Evolutionary conservation across 2,329 filamentous ascomycete species (phyloP).

Genomic region (Fusarium mexicanum): DNA sequence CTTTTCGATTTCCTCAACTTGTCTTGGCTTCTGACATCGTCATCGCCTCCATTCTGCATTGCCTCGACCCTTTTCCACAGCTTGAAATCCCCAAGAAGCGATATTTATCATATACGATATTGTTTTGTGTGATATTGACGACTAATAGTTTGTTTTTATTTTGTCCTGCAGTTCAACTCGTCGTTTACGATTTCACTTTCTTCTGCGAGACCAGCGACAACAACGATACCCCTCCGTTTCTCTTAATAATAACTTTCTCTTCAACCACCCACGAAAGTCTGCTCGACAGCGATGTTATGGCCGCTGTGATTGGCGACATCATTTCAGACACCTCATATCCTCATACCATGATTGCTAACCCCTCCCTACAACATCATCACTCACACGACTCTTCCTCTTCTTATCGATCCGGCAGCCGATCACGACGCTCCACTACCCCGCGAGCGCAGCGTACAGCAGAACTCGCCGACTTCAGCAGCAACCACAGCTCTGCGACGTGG

Average conservation of each 20-base stretch:
- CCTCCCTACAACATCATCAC: slow-evolving; percentile 57
- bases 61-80: slow-evolving; percentile 4
- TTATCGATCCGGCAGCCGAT: slow-evolving; percentile 45
- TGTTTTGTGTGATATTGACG: slow-evolving; percentile 27
- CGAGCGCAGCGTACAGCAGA: slow-evolving; percentile 42
- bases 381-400: slow-evolving; percentile 52
- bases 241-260: slow-evolving; percentile 18
- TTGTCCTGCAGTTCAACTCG: slow-evolving; percentile 28
- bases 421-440: slow-evolving; percentile 44
- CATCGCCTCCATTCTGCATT: slow-evolving; percentile 34
- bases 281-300: slow-evolving; percentile 62
- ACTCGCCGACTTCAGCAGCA: slow-evolving; percentile 29
- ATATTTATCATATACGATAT: slow-evolving; percentile 19
- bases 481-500: slow-evolving; percentile 24
- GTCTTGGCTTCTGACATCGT: slow-evolving; percentile 38
- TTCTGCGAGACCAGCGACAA: slow-evolving; percentile 30
- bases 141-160: slow-evolving; percentile 38
- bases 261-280: slow-evolving; percentile 11
- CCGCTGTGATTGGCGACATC: slow-evolving; percentile 75
- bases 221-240: slow-evolving; percentile 36
- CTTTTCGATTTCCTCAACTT: slow-evolving; percentile 38
- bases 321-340: slow-evolving; percentile 77
- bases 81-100: slow-evolving; percentile 14
- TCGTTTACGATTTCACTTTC: slow-evolving; percentile 35
- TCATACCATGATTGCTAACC: slow-evolving; percentile 72